Evolutionary conservation across 148 eudicot genomes (phyloP).

Genomic region (Persicaria maculosa): DNA sequence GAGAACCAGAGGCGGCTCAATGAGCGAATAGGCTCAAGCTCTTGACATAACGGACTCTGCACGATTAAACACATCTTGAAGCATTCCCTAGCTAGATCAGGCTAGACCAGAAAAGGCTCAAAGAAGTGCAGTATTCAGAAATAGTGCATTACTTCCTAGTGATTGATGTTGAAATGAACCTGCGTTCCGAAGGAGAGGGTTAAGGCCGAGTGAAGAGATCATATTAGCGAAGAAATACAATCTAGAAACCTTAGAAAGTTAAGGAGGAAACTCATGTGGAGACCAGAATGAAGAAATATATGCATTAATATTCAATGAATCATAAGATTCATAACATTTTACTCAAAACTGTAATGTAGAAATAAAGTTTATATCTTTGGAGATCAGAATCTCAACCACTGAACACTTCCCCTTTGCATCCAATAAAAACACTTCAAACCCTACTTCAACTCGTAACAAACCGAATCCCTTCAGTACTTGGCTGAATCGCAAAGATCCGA

Average conservation of each 20-base stretch:
- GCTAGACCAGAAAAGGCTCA: conserved; percentile 13
- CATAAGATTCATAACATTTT: neutral
- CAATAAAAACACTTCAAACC: neutral
- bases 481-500: neutral
- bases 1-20: conserved; percentile 10
- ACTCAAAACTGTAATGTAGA: neutral
- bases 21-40: conserved; percentile 7
- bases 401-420: neutral
- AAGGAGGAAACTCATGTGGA: no score
- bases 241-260: no score
- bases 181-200: neutral
- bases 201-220: no score
- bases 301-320: no score
- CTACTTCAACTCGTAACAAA: neutral
- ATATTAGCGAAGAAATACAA: no score
- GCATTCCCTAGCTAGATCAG: conserved; percentile 33
- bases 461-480: neutral
- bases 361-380: neutral
- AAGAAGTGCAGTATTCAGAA: conserved; percentile 3
- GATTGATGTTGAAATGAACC: neutral
- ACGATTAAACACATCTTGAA: conserved; percentile 30
- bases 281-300: neutral
- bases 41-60: conserved; percentile 17
- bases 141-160: neutral
- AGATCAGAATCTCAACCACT: no score